Conservation (phyloP, 192 early-diverging fungal species). For the Coemansia aciculifera region DNA sequence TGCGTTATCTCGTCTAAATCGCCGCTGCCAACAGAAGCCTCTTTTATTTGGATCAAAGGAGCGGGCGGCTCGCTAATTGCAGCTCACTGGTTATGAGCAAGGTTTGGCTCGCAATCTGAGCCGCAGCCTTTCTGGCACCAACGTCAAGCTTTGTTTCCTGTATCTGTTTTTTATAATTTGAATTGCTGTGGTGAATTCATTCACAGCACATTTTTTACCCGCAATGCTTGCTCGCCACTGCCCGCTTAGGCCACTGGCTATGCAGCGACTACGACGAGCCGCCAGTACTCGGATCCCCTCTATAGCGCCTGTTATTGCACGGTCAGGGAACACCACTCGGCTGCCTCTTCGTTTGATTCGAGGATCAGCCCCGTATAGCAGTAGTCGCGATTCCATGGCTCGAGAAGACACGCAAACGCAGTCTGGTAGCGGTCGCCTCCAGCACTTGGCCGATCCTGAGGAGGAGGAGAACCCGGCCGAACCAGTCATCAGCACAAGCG, state of each 20-base stretch:
- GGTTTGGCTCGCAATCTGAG: not conserved
- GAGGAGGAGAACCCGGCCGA: not conserved
- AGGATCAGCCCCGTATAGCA: not conserved
- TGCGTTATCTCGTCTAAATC: not conserved
- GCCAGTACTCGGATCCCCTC: not conserved
- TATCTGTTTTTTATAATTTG: no score
- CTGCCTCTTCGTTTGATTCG: not conserved
- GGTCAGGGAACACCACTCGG: not conserved
- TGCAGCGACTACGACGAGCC: not conserved
- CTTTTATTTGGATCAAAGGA: not conserved
- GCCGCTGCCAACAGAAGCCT: not conserved
- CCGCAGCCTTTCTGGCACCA: not conserved
- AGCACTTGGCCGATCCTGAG: not conserved
- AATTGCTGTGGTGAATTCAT: not conserved
- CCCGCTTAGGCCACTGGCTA: not conserved
- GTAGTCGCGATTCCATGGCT: not conserved
- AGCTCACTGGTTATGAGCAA: not conserved
- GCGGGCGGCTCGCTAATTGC: not conserved
- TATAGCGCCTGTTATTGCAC: not conserved
- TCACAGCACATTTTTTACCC: not conserved
- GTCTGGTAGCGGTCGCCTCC: not conserved
- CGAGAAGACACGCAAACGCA: not conserved
- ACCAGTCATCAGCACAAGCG: constrained; percentile 27
- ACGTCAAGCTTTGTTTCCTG: no score
- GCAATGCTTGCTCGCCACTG: constrained; percentile 2